Evolutionary conservation across 768 basidiomycete genomes (phyloP), one percentile per base, ranked within the genome.

Genomic region (Amanita subjunquillea): DNA sequence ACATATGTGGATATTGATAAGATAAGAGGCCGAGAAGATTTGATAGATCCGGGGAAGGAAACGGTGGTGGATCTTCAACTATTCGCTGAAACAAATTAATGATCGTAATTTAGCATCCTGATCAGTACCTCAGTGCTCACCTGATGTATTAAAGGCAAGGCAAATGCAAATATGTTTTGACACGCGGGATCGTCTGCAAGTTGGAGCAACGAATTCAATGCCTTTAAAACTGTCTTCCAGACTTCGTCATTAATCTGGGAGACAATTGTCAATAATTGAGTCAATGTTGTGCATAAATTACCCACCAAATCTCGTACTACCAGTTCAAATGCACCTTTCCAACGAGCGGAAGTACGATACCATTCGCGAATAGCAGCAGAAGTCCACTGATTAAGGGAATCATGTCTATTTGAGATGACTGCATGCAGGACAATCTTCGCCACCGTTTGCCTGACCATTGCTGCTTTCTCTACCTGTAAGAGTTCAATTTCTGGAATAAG

Each of bases 1-100:
- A 87, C 0, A 81, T 55, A 48, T 75, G 80, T 0, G 85, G 86
- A 53, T 77, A 74, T 13, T 64, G 56, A 42, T 72, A 67, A 2
- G 83, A 79, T 17, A 83, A 57, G 13, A 65, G 65, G 30, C 74
- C 68, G 2, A 88, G 67, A 39, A 89, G 69, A 32, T 69, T 65
- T 4, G 77, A 71, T 0, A 89, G 65, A 1, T 68, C 63, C 2
- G 66, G 61, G 39, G 63, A 74, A 3, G 79, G 79, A 51, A 67
- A 59, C 13, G 75, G 66, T 1, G 81, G 80, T 4, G 82, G 77
- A 46, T 77, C 72, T 48, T 72, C 65, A 20, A 76, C 68, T 6
- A 86, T 61, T 60, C 76, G 79, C 83, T 84, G 54, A 17, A 54
- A 22, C 45, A 47, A 38, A 10, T 39, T 9, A 52, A n/a, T 17